Percentiles rank a stretch among this genome's conserved stretches.
These are phyloP conservation scores for Musa troglodytarum DNA, from an alignment of 176 grass and related monocot genomes.

Conservation along the genomic window DNA sequence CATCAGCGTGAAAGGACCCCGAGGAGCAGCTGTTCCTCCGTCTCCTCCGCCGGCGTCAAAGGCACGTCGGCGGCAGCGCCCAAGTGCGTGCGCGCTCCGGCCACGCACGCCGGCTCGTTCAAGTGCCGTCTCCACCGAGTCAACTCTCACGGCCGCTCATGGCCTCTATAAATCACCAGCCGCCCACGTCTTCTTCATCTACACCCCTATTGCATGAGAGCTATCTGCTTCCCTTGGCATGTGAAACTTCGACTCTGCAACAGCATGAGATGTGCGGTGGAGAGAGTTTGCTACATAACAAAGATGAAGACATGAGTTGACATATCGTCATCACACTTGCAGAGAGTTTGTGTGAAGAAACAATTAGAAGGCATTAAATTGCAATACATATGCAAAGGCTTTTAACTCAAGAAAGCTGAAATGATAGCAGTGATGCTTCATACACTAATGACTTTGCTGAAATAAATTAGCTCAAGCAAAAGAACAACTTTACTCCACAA, in stretches of 20 bases:
- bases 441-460: background rate
- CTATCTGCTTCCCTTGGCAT: background rate
- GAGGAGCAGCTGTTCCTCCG: background rate
- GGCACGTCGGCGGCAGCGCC: background rate
- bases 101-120: conserved; percentile 24
- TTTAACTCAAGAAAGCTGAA: background rate
- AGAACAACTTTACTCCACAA: background rate
- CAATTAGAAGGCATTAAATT: background rate
- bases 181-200: background rate
- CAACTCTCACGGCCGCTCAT: background rate
- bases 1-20: background rate
- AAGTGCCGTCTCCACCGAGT: conserved; percentile 22
- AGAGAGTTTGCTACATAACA: background rate
- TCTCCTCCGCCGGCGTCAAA: background rate
- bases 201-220: background rate
- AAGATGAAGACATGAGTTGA: no score
- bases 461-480: background rate
- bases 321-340: background rate
- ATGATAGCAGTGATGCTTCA: background rate
- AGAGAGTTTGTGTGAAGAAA: background rate
- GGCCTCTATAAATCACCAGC: background rate
- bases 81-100: conserved; percentile 16
- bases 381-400: no score
- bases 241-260: no score
- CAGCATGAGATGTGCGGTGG: no score